Conservation (phyloP, 2,329 filamentous ascomycete genomes). For the Fusarium sp. region DNA sequence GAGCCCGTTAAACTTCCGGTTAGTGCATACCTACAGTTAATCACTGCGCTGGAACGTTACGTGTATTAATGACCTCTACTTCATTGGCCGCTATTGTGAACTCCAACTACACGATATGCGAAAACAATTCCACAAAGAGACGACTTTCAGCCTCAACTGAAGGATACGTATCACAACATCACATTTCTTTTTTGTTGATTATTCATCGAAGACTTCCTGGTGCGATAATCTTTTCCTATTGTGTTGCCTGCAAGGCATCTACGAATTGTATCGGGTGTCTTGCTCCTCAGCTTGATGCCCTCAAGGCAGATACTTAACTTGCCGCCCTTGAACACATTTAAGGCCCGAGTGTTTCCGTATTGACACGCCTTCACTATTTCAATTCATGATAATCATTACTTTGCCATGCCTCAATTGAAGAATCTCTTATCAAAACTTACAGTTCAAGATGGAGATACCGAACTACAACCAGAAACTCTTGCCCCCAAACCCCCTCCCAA, state of each 20-base stretch:
- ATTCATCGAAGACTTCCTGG: neutral
- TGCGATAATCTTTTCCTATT: neutral
- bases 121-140: conserved; percentile 15
- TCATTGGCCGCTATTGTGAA: conserved; percentile 34
- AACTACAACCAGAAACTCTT: conserved; percentile 42
- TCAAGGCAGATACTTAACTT: conserved; percentile 14
- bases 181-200: neutral
- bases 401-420: conserved; percentile 39
- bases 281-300: neutral
- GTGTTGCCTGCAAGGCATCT: conserved; percentile 16
- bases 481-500: conserved; percentile 52
- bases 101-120: conserved; percentile 23
- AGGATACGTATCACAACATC: neutral
- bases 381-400: neutral
- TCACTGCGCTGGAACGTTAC: conserved; percentile 49
- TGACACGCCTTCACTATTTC: neutral
- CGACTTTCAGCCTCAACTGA: conserved; percentile 6
- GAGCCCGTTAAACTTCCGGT: conserved; percentile 20
- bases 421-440: conserved; percentile 38
- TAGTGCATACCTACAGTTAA: conserved; percentile 6
- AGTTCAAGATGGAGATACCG: conserved; percentile 11
- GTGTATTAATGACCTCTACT: conserved; percentile 41
- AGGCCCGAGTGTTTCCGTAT: neutral
- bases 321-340: neutral
- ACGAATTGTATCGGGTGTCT: neutral